Evolutionary conservation across 2,329 filamentous ascomycete genomes (phyloP).

Genomic region (Pseudogymnoascus sp.): DNA sequence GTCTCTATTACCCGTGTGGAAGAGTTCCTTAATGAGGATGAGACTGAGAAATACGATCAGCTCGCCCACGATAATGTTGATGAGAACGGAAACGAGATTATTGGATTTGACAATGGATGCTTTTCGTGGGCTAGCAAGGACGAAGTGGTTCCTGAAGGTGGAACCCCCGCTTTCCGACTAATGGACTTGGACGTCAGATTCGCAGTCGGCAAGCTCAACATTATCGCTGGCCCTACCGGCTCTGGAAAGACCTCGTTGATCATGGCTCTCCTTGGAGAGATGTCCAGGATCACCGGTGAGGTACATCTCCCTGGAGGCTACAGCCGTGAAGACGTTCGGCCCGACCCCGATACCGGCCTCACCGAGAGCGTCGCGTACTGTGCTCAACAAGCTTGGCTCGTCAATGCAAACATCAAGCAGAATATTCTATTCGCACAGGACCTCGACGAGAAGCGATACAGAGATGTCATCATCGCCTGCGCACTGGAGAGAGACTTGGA

Average conservation of each 20-base stretch:
- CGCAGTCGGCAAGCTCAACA: slow-evolving; percentile 75
- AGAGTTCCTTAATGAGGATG: slow-evolving; percentile 84
- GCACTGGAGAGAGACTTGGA: slow-evolving; percentile 84
- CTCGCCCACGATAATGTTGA: slow-evolving; percentile 63
- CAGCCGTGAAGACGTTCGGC: slow-evolving; percentile 75
- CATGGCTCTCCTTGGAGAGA: slow-evolving; percentile 93
- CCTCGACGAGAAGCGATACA: slow-evolving; percentile 75
- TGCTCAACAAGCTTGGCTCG: slow-evolving; percentile 92
- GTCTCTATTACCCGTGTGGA: slow-evolving; percentile 96
- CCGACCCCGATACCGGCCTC: slow-evolving; percentile 75
- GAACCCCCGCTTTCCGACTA: slow-evolving; percentile 67
- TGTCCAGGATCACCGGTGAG: slow-evolving; percentile 74
- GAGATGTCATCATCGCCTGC: slow-evolving; percentile 81
- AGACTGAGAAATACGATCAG: slow-evolving; percentile 92
- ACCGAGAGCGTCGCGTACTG: slow-evolving; percentile 94
- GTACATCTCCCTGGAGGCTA: slow-evolving; percentile 80
- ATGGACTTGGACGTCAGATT: slow-evolving; percentile 80
- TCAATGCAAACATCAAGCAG: slow-evolving; percentile 90
- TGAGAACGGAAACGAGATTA: slow-evolving; percentile 60
- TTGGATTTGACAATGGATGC: slow-evolving; percentile 77
- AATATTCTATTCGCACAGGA: slow-evolving; percentile 88
- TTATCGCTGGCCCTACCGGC: slow-evolving; percentile 87
- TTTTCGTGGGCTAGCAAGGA: slow-evolving; percentile 80
- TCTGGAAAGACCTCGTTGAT: slow-evolving; percentile 92
- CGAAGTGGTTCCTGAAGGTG: slow-evolving; percentile 49